Conservation (phyloP, 805 yeast genomes). For the Scheffersomyces lignosus region DNA sequence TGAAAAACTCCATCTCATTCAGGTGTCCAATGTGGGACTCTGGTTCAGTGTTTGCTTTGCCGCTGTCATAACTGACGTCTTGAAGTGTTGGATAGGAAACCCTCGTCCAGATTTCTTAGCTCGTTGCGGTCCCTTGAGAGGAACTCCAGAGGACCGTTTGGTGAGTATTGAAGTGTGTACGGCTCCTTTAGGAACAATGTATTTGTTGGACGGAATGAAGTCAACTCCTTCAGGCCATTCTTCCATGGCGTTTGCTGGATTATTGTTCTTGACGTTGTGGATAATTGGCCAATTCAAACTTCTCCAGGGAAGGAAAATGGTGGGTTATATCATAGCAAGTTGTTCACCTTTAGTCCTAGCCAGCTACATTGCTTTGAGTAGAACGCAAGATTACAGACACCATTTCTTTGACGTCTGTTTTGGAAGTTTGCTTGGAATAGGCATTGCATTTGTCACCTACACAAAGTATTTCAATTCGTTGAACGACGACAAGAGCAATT, state of each 20-base stretch:
- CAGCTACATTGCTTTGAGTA: constrained; percentile 23
- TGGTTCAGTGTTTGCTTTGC: constrained; percentile 27
- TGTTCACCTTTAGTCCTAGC: constrained; percentile 21
- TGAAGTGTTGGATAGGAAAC: constrained; percentile 40
- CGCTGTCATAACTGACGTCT: constrained; percentile 35
- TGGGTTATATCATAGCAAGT: constrained; percentile 9
- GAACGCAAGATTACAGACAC: constrained; percentile 29
- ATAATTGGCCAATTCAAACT: constrained; percentile 41
- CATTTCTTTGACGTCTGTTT: constrained; percentile 34
- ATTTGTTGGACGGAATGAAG: constrained; percentile 52
- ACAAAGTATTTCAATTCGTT: constrained; percentile 26
- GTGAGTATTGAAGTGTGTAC: constrained; percentile 24
- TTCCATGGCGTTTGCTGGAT: constrained; percentile 51
- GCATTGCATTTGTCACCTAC: constrained; percentile 26
- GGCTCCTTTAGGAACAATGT: constrained; percentile 21
- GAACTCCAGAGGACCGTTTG: constrained; percentile 21
- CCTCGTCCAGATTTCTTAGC: constrained; percentile 46
- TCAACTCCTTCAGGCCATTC: constrained; percentile 62
- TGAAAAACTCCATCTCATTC: constrained; percentile 24
- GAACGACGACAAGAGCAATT: constrained; percentile 3
- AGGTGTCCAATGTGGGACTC: constrained; percentile 31
- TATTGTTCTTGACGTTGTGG: constrained; percentile 50
- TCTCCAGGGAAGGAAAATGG: constrained; percentile 3
- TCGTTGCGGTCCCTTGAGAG: constrained; percentile 31
- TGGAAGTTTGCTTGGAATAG: constrained; percentile 33